Evolutionary conservation across 371 early-diverging fungal genomes (phyloP).

Genomic region (Mortierella sp.): DNA sequence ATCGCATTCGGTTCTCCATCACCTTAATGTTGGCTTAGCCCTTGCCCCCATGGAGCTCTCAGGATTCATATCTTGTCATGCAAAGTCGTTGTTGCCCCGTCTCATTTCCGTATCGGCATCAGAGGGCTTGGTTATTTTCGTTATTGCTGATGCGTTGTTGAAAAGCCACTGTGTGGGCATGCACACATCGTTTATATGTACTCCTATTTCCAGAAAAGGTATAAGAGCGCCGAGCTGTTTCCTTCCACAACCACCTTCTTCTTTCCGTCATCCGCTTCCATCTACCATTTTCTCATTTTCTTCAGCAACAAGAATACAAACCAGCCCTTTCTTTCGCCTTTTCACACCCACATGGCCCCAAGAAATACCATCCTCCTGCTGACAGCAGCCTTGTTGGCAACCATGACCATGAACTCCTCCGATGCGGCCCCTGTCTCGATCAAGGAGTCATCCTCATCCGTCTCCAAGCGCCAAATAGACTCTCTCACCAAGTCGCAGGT

Average conservation of each 20-base stretch:
- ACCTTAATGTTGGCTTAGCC: no score
- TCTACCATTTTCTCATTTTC: neutral
- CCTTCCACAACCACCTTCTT: neutral
- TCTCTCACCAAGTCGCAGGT: neutral
- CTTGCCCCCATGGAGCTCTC: no score
- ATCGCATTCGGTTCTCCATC: no score
- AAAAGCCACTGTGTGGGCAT: no score
- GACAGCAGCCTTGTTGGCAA: constrained; percentile 18
- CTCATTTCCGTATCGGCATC: neutral
- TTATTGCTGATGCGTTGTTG: neutral
- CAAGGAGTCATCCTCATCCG: neutral
- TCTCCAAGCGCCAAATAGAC: neutral
- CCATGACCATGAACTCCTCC: constrained; percentile 10
- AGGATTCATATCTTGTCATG: no score
- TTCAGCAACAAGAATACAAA: neutral
- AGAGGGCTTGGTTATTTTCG: neutral
- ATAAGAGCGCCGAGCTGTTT: neutral
- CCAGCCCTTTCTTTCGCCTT: neutral
- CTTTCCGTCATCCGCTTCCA: neutral
- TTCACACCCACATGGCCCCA: constrained; percentile 12
- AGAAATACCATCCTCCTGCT: constrained; percentile 23
- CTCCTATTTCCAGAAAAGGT: neutral
- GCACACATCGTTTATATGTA: neutral
- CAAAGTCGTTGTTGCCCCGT: no score
- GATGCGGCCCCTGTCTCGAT: constrained; percentile 19